Evolutionary conservation across 2,329 filamentous ascomycete genomes (phyloP), one percentile per base, ranked within the genome.

Genomic region (Diaporthe velutina): DNA sequence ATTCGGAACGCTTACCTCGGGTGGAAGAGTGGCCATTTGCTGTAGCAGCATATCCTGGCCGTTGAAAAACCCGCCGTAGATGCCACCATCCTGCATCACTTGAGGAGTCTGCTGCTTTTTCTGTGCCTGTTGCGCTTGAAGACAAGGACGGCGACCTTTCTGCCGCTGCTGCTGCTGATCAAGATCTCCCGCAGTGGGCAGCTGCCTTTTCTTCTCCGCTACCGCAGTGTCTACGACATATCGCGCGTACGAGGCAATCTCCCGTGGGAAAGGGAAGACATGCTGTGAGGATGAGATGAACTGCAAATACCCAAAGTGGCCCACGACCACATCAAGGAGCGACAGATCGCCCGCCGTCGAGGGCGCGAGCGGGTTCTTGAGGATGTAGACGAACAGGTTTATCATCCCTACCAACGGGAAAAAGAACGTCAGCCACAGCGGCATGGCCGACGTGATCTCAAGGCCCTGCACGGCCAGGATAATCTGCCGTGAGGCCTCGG

Each of bases 331-430:
- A n/a, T 71, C 68, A n/a, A 71, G n/a, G 22, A 71, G 50, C 13
- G 52, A 71, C 54, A 71, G 15, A 38, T 77, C 76, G 19, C 73
- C 72, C 13, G 58, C 55, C 13, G 71, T 57, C 25, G 76, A 55
- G 0, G 72, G 13, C 3, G 38, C n/a, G 9, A 22, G 28, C 1
- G 77, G 76, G 25, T 64, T 70, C 42, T 75, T 77, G 19, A 78
- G 42, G n/a, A 78, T 52, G n/a, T 73, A 71, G 9, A 78, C 50
- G 33, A 78, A 78, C 13, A 78, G 54, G 30, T 78, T 76, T 15
- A 77, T 76, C 28, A 76, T 25, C 2, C 74, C 76, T 3, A 77
- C 45, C 4, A 78, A 17, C 8, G 77, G 76, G 38, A 72, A 76
- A 67, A 75, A 75, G 48, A 78, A 76, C 6, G 64, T 74, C 2